Evolutionary conservation across 2,329 filamentous ascomycete species (phyloP).

Genomic region (Cladophialophora yegresii): DNA sequence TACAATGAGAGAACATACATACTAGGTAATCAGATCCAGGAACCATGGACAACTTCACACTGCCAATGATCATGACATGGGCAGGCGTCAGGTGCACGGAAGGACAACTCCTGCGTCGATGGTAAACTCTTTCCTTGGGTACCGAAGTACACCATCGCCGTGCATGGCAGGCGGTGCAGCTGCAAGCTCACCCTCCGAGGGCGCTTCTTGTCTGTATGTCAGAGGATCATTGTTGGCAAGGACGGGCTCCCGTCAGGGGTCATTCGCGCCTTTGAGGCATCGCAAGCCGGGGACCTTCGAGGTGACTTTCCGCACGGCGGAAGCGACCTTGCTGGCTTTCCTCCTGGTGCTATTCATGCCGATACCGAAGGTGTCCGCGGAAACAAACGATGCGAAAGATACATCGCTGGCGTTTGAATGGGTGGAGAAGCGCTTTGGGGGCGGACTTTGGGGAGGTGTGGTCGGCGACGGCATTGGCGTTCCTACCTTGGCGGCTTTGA

Average conservation of each 20-base stretch:
- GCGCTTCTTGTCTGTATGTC: not conserved
- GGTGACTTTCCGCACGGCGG: not conserved
- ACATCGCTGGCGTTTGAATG: not conserved
- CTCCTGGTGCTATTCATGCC: not conserved
- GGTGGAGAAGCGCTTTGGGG: not conserved
- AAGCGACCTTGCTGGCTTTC: not conserved
- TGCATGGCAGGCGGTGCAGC: not conserved
- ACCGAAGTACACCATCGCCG: not conserved
- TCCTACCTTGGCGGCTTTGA: not conserved
- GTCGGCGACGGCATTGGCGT: not conserved
- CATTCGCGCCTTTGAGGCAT: not conserved
- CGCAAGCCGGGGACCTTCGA: not conserved
- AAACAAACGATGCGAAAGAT: not conserved
- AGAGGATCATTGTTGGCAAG: not conserved
- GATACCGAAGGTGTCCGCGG: not conserved
- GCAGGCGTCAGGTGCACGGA: not conserved
- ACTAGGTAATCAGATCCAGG: too few species aligned
- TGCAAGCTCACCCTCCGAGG: not conserved
- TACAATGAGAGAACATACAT: not conserved
- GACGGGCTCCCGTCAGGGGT: not conserved
- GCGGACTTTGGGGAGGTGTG: not conserved
- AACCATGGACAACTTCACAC: too few species aligned
- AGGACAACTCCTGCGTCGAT: not conserved
- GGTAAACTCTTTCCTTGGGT: not conserved
- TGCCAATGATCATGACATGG: not conserved